Base-by-base conservation (phyloP, 352 stramenopile genomes). In the Phytophthora uliginosa region DNA sequence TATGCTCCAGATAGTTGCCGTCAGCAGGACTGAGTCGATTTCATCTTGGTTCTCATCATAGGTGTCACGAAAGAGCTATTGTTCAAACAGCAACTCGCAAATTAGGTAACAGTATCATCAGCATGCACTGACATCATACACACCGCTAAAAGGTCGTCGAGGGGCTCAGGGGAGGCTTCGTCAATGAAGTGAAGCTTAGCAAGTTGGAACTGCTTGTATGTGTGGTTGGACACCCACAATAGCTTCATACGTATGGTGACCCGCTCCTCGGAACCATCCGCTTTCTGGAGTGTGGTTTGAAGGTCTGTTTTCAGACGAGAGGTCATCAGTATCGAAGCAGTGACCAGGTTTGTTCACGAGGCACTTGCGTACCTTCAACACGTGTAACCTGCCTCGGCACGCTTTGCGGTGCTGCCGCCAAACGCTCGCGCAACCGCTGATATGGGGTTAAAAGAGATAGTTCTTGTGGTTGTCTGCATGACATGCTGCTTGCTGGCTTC, bases 1-100 rank as follows among this genome's bases (percentile, higher is more conserved):
- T 10, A 58, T 58, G 26, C 20, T 4, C 26, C 51, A 58, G 22
- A 58, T 38, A 7, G 51, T 58, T 18, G 51, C 26, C 9, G 24
- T 42, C 10, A 58, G 13, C 26, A 40, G 51, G 5, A 20, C 10
- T 9, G 51, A 18, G 15, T 58, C 51, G 26, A 58, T 58, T 22
- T 45, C 51, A 4, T 38, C 24, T 40, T 58, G 26, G 10, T 58
- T 58, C 2, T 58, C 51, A 20, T 45, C 51, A 10, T 58, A 58
- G 5, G 51, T 58, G 26, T 58, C 51, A 7, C 50, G 20, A 34
- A 20, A 56, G 50, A 56, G 50, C 50, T 56, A n/a, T 36, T 3
- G 2, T 56, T 36, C 31, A 10, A 12, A 56, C 4, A 36, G 26
- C 26, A 31, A 31, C 26, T 31, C 38, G 7, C 38, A 56, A 56